Evolutionary conservation across 441 rosid genomes (phyloP).

Genomic region (Bruguiera hainesii): DNA sequence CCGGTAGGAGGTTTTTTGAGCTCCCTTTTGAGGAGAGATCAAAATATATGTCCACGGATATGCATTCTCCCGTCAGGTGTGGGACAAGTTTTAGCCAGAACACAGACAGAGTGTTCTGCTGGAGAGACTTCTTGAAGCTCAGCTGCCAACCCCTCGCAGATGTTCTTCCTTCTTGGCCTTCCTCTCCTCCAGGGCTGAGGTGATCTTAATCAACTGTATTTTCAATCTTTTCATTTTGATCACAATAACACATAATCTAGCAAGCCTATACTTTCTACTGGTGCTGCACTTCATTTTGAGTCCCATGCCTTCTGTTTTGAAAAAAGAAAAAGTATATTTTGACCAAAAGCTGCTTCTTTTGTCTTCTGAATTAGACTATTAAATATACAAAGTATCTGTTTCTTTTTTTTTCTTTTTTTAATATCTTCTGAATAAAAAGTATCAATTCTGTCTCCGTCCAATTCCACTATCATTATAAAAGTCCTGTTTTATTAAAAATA

Average conservation of each 20-base stretch:
- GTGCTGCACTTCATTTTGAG: too few relatives aligned
- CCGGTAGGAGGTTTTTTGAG: conserved; percentile 53
- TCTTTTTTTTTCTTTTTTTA: too few relatives aligned
- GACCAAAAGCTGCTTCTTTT: too few relatives aligned
- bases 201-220: conserved; percentile 6
- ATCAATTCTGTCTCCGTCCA: too few relatives aligned
- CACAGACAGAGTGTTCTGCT: conserved; percentile 66
- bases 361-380: too few relatives aligned
- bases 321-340: too few relatives aligned
- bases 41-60: conserved; percentile 64
- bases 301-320: too few relatives aligned
- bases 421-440: too few relatives aligned
- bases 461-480: neutral
- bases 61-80: conserved; percentile 57
- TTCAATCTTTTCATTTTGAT: too few relatives aligned
- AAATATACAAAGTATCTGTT: too few relatives aligned
- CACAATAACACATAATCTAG: too few relatives aligned
- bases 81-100: conserved; percentile 87
- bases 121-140: conserved; percentile 89
- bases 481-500: neutral
- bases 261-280: too few relatives aligned
- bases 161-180: conserved; percentile 64
- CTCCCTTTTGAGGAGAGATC: conserved; percentile 64
- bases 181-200: conserved; percentile 65
- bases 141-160: conserved; percentile 53